Conservation (phyloP, 208 protist genomes). For the Crithidia brevicula region DNA sequence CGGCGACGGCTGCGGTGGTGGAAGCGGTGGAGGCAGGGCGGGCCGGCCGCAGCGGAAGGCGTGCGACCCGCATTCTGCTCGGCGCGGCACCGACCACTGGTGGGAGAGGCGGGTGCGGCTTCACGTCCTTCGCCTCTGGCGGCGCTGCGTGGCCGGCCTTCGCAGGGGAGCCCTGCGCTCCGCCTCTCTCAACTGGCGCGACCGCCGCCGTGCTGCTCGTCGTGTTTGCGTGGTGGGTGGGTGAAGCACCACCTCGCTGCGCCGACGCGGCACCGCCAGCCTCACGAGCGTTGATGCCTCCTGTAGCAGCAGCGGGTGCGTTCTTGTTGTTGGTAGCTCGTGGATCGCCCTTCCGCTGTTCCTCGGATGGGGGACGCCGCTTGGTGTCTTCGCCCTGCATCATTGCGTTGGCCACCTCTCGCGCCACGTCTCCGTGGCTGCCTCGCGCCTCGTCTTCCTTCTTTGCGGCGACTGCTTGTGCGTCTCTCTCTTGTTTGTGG, state of each 20-base stretch:
- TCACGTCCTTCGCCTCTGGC: not conserved
- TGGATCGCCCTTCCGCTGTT: not conserved
- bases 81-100: not conserved
- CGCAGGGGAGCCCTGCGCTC: not conserved
- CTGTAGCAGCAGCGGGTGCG: too few relatives aligned
- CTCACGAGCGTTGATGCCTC: too few relatives aligned
- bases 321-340: too few relatives aligned
- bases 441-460: not conserved
- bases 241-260: not conserved
- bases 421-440: slow-evolving; percentile 14
- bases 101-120: slow-evolving; percentile 2
- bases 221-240: slow-evolving; percentile 5
- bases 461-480: not conserved
- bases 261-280: not conserved
- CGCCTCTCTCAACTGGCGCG: not conserved
- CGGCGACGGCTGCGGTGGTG: not conserved
- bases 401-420: slow-evolving; percentile 16
- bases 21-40: not conserved
- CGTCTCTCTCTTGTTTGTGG: not conserved
- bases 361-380: not conserved
- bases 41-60: slow-evolving; percentile 2
- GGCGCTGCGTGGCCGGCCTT: not conserved
- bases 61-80: slow-evolving; percentile 1
- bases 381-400: slow-evolving; percentile 12
- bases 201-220: slow-evolving; percentile 1